Evolutionary conservation across 2,329 filamentous ascomycete species (phyloP), one percentile per base, ranked within the genome.

Genomic region (Karstenula rhodostoma): DNA sequence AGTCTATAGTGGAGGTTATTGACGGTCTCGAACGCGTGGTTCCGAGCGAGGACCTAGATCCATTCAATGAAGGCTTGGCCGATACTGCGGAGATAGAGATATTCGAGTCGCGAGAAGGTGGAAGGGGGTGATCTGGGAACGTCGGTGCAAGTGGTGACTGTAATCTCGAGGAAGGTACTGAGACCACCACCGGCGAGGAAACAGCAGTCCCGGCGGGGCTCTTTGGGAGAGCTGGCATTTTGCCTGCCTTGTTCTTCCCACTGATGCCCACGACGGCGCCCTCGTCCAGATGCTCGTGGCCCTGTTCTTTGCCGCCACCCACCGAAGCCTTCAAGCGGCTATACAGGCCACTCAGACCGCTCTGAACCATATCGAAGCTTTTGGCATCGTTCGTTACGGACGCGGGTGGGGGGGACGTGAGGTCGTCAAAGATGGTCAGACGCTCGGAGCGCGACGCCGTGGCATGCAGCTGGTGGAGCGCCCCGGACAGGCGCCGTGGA

Each of bases 361-460:
- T 91, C 64, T 95, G 92, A 23, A 95, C 87, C 43, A 90, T 78
- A 60, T 96, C 93, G 40, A 92, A 82, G 9, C 86, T 86, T 74
- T 92, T 93, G 60, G 83, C 87, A 69, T 96, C 93, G 25, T 83
- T 78, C 15, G 82, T 79, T 1, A 85, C 82, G 1, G 86, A 80
- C 1, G 85, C 82, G 2, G 84, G 81, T 0, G 91, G 89, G 5
- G 89, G 89, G 0, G 90, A 85, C 0, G 90, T 91, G 71, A 96
- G 94, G 73, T 97, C 94, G 79, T 96, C 96, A 79, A 98, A 98
- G 9, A 93, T 96, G 2, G 94, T 98, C 50, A 98, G 84, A 35
- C 89, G 87, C 64, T 91, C 90, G 35, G 91, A 91, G 74, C 92
- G 91, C 72, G 91, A 96, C n/a, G 94, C 93, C 6, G 91, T 89